A percentile compares a stretch with the other conserved stretches of the same genome.
phyloP scores from a whole-genome alignment of 208 protist genomes.

The Strigomonas culicis region DNA sequence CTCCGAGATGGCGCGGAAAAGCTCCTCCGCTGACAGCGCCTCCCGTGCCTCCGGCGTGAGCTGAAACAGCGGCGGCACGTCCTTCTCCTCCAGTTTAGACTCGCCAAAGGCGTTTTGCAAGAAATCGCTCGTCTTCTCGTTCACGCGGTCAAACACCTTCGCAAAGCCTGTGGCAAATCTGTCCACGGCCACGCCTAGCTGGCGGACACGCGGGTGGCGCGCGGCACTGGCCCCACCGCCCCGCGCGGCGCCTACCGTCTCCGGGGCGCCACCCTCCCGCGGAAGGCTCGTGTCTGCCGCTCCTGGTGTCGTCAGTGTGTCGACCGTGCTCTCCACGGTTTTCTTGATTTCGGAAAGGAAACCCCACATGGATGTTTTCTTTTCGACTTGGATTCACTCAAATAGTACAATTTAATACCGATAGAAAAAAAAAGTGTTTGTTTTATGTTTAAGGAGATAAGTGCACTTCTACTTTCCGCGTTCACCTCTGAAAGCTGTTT shows the following conservation, averaged over 20 bases:
- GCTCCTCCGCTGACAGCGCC: constrained; percentile 22
- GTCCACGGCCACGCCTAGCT: neutral
- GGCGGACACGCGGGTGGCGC: neutral
- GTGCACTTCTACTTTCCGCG: too few species aligned
- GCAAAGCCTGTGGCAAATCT: constrained; percentile 12
- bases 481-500: too few species aligned
- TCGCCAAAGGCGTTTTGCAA: constrained; percentile 29
- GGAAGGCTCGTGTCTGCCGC: too few species aligned
- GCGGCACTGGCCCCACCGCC: neutral
- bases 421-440: too few species aligned
- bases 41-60: constrained; percentile 22
- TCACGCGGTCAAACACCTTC: constrained; percentile 31
- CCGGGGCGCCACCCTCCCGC: too few species aligned
- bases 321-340: constrained; percentile 11
- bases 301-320: constrained; percentile 15
- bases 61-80: constrained; percentile 27
- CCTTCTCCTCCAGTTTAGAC: constrained; percentile 18
- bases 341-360: constrained; percentile 11
- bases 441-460: too few species aligned
- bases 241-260: neutral
- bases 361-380: constrained; percentile 16
- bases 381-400: too few species aligned
- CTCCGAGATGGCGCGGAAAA: constrained; percentile 31
- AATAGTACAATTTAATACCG: too few species aligned
- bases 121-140: constrained; percentile 22